These are phyloP conservation scores for Paxillus rubicundulus DNA, from an alignment of 768 basidiomycete genomes.

Conservation along the genomic window DNA sequence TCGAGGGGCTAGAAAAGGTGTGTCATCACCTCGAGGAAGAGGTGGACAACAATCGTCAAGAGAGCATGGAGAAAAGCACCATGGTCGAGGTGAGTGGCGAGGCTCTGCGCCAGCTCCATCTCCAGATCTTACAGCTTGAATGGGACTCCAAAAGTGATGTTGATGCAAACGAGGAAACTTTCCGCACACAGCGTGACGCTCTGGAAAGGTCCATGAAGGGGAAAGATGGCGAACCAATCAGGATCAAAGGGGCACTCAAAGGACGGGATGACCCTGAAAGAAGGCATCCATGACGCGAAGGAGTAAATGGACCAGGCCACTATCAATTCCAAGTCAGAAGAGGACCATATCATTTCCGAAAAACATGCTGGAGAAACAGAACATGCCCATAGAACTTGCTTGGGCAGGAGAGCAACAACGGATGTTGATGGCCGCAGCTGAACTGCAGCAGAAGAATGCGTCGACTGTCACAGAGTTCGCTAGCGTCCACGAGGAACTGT, in stretches of 20 bases:
- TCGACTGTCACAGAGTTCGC: constrained; percentile 39
- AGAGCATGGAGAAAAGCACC: constrained; percentile 75
- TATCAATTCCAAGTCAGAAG: too few species aligned
- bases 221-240: constrained; percentile 12
- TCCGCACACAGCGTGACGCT: constrained; percentile 46
- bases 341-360: too few species aligned
- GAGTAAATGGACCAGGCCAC: too few species aligned
- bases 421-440: constrained; percentile 33
- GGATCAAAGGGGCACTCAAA: constrained; percentile 43
- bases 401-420: too few species aligned
- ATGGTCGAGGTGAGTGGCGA: constrained; percentile 82
- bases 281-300: too few species aligned
- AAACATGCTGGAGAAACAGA: too few species aligned
- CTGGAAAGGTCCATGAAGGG: constrained; percentile 16
- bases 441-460: constrained; percentile 44
- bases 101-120: constrained; percentile 76
- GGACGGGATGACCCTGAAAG: constrained; percentile 41
- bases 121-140: constrained; percentile 75
- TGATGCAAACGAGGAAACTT: constrained; percentile 39
- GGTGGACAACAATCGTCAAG: constrained; percentile 79
- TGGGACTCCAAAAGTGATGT: constrained; percentile 57
- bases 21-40: constrained; percentile 77
- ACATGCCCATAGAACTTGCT: too few species aligned
- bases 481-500: constrained; percentile 37
- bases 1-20: constrained; percentile 66